Percentiles rank a stretch among this genome's conserved stretches.
Evolutionary conservation across 169 alveolate genomes (phyloP).

Genomic region (Cyclospora cayetanensis): DNA sequence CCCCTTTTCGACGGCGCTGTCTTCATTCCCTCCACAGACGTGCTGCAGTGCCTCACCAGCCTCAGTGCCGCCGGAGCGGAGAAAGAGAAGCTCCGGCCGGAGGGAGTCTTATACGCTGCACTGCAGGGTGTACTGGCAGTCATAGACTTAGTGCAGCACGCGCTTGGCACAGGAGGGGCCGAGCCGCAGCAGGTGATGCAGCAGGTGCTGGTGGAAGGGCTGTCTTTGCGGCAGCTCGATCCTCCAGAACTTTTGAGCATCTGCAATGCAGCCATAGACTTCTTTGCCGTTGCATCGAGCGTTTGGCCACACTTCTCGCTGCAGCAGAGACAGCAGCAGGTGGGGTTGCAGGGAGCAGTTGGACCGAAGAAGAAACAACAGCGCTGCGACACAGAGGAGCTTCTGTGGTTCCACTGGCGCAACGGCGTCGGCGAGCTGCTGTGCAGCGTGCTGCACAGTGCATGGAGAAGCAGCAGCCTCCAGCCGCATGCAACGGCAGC

Average conservation of each 20-base stretch:
- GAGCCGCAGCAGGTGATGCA: not conserved
- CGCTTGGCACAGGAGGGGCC: not conserved
- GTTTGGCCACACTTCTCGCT: constrained; percentile 6
- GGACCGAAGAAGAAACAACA: constrained; percentile 40
- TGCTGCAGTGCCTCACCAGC: constrained; percentile 26
- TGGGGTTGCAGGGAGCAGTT: not conserved
- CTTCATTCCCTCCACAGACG: constrained; percentile 23
- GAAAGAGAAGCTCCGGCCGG: constrained; percentile 29
- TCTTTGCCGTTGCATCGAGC: constrained; percentile 20
- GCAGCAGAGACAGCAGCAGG: constrained; percentile 34
- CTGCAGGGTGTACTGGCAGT: constrained; percentile 31
- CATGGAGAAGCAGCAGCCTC: constrained; percentile 34
- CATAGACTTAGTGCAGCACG: not conserved
- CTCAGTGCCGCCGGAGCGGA: not conserved
- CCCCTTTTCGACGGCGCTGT: constrained; percentile 11
- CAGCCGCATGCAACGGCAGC: constrained; percentile 6
- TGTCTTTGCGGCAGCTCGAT: not conserved
- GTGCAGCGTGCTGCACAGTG: constrained; percentile 33
- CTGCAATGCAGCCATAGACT: constrained; percentile 17
- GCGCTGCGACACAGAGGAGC: constrained; percentile 1
- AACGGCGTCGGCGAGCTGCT: not conserved
- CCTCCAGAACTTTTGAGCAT: not conserved
- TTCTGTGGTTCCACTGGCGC: constrained; percentile 19
- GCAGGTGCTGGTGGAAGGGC: not conserved
- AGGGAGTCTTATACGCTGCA: not conserved